Base-by-base conservation (phyloP, 495 filamentous ascomycete genomes). In the Xeromyces bisporus region DNA sequence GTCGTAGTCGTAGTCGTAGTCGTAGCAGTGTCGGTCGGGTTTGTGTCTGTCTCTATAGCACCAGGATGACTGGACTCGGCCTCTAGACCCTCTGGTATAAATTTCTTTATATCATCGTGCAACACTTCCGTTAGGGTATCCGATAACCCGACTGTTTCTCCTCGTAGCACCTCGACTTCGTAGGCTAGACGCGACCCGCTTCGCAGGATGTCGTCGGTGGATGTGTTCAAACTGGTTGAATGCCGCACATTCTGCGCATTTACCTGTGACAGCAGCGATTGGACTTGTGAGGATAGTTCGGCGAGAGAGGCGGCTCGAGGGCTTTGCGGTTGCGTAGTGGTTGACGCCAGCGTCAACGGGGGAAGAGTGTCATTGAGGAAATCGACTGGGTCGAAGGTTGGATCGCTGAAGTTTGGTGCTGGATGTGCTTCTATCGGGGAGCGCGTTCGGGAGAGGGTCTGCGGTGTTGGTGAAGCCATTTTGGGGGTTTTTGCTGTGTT, bases 201-300 rank as follows among this genome's bases (percentile, higher is more conserved):
- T 28, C 89, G 72, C 12, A 97, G 62, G 36, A 97, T 94, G 40
- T 96, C 89, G 46, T 96, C 87, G 9, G 87, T 94, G 34, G 96
- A 62, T 34, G 79, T 75, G 18, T 83, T 93, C 15, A 97, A 67
- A 18, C 69, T 79, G 25, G 62, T 75, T n/a, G 86, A 82, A 9
- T 93, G 64, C 13, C 83, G 67, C 10, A 80, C 73, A 9, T 81
- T 89, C 48, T 93, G 84, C 7, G 86, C 78, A 41, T 77, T 84
- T 40, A 94, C 72, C 36, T 87, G 75, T 2, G 86, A 80, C 32
- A 94, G 70, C 18, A 85, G 62, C 2, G 77, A 71, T 46, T 94
- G 85, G 24, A 86, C 77, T 44, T 83, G 81, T 1, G 75, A 58
- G 8, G 81, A 80, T 28, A 93, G 60, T 33, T 87, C 76, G 23